Percentiles rank a stretch among this genome's conserved stretches.
These are phyloP conservation scores for Magnolia kwangsiensis DNA, from an alignment of 164 flowering plant genomes.

Conservation along the genomic window DNA sequence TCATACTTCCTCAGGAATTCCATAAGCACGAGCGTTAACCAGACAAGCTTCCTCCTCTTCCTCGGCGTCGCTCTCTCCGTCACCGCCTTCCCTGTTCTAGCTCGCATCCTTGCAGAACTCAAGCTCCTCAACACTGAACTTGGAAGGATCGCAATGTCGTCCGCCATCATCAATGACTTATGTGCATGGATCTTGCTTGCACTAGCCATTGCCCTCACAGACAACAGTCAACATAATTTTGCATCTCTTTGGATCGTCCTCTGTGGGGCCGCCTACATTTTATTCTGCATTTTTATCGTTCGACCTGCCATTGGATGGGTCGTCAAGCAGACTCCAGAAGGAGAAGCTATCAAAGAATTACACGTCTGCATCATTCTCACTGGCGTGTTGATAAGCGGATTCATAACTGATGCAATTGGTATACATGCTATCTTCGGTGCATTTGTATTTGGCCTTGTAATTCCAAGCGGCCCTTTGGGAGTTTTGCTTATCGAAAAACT, in stretches of 20 bases:
- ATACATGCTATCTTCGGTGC: constrained; percentile 47
- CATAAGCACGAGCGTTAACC: not conserved
- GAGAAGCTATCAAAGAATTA: constrained; percentile 28
- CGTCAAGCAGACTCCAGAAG: constrained; percentile 23
- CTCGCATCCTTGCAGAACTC: constrained; percentile 21
- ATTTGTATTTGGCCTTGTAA: constrained; percentile 44
- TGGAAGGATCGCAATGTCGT: constrained; percentile 15
- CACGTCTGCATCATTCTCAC: constrained; percentile 30
- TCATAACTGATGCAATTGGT: constrained; percentile 45
- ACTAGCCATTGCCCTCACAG: constrained; percentile 18
- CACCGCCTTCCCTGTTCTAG: constrained; percentile 20
- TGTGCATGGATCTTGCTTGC: constrained; percentile 23
- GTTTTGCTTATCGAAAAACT: constrained; percentile 31
- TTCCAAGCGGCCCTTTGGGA: constrained; percentile 42
- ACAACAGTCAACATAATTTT: not conserved
- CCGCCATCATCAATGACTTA: constrained; percentile 21
- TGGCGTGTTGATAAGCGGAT: constrained; percentile 36
- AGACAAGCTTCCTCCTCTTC: constrained; percentile 29
- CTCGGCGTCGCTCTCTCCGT: constrained; percentile 29
- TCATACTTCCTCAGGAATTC: constrained; percentile 12
- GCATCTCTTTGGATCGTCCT: constrained; percentile 11
- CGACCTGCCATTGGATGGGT: constrained; percentile 38
- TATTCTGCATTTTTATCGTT: constrained; percentile 21
- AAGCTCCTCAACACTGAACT: constrained; percentile 20
- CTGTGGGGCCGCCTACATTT: constrained; percentile 15